Evolutionary conservation across 78 protist genomes (phyloP), one percentile per base, ranked within the genome.

Genomic region (Capsaspora owczarzaki): DNA sequence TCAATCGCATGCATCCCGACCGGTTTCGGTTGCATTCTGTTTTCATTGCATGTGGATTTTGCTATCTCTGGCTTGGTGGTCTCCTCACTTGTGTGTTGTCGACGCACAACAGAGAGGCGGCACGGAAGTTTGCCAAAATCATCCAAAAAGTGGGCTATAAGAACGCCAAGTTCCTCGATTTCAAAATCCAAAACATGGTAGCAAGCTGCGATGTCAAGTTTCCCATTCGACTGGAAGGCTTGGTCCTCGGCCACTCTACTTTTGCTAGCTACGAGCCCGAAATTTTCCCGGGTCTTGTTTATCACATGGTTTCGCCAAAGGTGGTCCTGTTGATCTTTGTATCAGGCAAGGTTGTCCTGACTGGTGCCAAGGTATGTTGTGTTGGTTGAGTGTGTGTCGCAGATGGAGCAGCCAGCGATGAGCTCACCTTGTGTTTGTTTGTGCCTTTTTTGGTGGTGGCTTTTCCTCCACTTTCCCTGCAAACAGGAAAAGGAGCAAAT

Each of bases 291-390:
- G 99, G 98, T 31, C 86, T 96, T 60, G 79, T 95, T 60, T 96
- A 93, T 72, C 78, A 93, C 46, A 88, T 95, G 96, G 49, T 72
- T 42, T 61, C 78, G 33, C 97, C 99, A 0, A 95, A 95, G 80
- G 80, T 95, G 8, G 94, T 89, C 46, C 74, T 96, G 35, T 87
- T 96, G 68, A 88, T 97, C 71, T 97, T 95, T 71, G 98, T 93
- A 29, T 91, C 96, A 0, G 99, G 99, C 47, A 97, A 95, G 76
- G 86, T 97, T 25, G 98, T 97, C 5, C 76, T 97, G 25, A 95
- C 98, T 20, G 99, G 99, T 20, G 98, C 97, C n/a, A n/a, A n/a
- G n/a, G n/a, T n/a, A n/a, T n/a, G n/a, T n/a, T n/a, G n/a, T n/a
- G n/a, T n/a, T n/a, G n/a, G n/a, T n/a, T n/a, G n/a, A n/a, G n/a